Percentiles rank a stretch among this genome's conserved stretches.
phyloP scores from a whole-genome alignment of 805 yeast species.

The Candida krabiensis region DNA sequence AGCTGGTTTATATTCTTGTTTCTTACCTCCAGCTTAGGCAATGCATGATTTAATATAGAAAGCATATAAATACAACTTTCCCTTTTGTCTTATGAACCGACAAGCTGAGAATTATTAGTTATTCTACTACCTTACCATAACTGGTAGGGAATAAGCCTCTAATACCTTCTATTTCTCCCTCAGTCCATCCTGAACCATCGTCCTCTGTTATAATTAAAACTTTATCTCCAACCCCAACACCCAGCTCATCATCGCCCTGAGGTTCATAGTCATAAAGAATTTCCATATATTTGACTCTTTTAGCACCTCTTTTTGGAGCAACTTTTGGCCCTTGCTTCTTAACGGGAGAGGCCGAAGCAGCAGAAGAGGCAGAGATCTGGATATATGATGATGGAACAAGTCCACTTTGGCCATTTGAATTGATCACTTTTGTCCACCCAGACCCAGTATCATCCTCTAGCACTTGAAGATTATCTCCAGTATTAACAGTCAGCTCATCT shows the following conservation, averaged over 20 bases:
- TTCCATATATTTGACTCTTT: constrained; percentile 58
- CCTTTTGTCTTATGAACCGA: too few species aligned
- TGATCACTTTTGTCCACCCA: constrained; percentile 82
- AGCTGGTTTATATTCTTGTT: constrained; percentile 73
- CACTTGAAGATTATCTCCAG: constrained; percentile 63
- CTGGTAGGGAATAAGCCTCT: constrained; percentile 78
- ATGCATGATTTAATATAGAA: neutral
- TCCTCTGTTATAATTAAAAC: constrained; percentile 67
- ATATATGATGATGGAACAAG: constrained; percentile 85
- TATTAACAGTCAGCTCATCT: constrained; percentile 66
- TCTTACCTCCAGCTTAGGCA: constrained; percentile 88
- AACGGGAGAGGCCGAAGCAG: constrained; percentile 11
- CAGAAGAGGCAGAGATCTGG: constrained; percentile 37
- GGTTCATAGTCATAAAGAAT: constrained; percentile 78
- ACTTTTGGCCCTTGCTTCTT: constrained; percentile 72
- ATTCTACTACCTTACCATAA: constrained; percentile 46
- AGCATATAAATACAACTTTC: too few species aligned
- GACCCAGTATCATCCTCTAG: constrained; percentile 78
- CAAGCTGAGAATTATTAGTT: neutral
- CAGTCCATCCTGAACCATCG: constrained; percentile 92
- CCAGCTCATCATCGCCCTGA: constrained; percentile 77
- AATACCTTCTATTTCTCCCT: constrained; percentile 71
- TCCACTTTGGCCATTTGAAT: constrained; percentile 53
- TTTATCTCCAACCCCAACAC: constrained; percentile 69
- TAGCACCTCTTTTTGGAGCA: constrained; percentile 68